Conservation (phyloP, 2,329 filamentous ascomycete genomes). For the Gaeumannomyces sp. region DNA sequence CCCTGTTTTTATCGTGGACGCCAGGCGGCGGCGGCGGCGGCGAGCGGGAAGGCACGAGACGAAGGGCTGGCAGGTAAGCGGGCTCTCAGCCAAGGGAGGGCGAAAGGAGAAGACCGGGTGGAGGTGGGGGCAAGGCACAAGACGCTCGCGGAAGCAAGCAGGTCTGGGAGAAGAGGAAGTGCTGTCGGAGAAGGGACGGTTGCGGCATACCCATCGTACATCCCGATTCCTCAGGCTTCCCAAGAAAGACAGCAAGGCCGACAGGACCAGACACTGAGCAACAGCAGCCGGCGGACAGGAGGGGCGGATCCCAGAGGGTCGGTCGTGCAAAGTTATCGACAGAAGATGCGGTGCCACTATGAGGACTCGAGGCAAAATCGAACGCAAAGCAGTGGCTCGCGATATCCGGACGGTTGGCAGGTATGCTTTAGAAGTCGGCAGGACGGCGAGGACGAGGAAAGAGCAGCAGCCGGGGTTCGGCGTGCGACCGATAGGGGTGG, state of each 20-base stretch:
- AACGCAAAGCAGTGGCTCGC: not conserved
- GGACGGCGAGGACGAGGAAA: not conserved
- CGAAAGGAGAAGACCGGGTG: not conserved
- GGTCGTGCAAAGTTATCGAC: not conserved
- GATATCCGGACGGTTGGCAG: not conserved
- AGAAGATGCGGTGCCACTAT: not conserved
- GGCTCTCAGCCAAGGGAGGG: conserved; percentile 1
- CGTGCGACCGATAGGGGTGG: not conserved
- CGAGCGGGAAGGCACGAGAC: not conserved
- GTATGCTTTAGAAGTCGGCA: not conserved
- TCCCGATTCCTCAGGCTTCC: not conserved
- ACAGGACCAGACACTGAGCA: not conserved
- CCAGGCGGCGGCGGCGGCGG: too few species aligned
- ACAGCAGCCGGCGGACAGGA: not conserved
- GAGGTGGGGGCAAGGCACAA: not conserved
- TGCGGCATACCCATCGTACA: conserved; percentile 1
- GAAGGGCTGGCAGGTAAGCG: not conserved
- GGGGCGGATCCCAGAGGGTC: not conserved
- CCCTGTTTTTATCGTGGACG: not conserved
- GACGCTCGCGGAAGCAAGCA: not conserved
- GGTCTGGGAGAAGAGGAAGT: not conserved
- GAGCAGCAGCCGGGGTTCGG: not conserved
- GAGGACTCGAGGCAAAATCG: not conserved
- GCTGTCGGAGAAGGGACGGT: not conserved
- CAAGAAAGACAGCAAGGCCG: not conserved